A percentile compares a stretch with the other conserved stretches of the same genome.
Conservation (phyloP, 2,329 filamentous ascomycete species). For the Trichoderma citrinoviride region DNA sequence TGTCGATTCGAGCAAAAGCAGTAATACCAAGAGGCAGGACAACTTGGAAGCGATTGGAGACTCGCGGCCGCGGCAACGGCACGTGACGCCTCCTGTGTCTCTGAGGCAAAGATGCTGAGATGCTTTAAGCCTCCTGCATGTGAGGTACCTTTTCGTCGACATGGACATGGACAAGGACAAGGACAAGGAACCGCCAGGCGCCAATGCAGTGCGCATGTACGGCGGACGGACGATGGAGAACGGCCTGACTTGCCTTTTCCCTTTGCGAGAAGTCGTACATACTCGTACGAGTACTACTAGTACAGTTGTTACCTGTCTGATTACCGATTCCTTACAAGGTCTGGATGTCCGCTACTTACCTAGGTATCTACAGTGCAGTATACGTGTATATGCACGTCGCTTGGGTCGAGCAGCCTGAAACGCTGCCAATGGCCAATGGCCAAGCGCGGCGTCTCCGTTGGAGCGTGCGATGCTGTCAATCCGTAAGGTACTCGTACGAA, state of each 20-base stretch:
- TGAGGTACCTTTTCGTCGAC: too few species aligned
- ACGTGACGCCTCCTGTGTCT: conserved; percentile 28
- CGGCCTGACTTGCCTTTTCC: background rate
- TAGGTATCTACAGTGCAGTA: too few species aligned
- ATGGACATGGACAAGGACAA: too few species aligned
- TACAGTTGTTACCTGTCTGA: background rate
- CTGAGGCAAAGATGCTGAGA: background rate
- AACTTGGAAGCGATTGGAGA: background rate
- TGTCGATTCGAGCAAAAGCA: background rate
- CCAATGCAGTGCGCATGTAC: background rate
- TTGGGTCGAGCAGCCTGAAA: background rate
- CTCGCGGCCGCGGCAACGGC: conserved; percentile 10
- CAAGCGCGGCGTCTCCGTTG: background rate
- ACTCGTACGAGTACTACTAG: background rate
- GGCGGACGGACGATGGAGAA: background rate
- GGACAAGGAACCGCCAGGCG: background rate
- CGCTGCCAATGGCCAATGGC: background rate
- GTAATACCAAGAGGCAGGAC: background rate
- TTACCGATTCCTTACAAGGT: too few species aligned
- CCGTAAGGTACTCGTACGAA: too few species aligned
- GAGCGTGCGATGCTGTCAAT: background rate
- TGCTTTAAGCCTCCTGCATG: background rate
- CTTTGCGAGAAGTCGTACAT: background rate
- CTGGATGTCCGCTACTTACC: too few species aligned
- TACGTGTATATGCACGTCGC: background rate